phyloP scores from a whole-genome alignment of 1,139 yeast species.

The Saccharomycopsis hybrid region DNA sequence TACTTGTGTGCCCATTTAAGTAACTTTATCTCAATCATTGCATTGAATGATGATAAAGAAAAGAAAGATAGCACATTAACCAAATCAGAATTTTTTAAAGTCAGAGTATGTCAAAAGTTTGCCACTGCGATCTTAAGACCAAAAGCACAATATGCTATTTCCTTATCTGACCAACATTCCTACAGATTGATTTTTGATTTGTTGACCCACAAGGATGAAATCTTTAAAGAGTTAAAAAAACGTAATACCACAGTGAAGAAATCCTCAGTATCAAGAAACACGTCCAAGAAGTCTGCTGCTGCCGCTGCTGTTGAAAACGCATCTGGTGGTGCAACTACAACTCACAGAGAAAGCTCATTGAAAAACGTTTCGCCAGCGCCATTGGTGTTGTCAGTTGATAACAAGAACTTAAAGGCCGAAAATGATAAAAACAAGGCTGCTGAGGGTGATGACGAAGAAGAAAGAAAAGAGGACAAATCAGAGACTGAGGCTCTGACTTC shows the following conservation, averaged over 20 bases:
- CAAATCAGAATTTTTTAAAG: constrained; percentile 40
- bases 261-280: constrained; percentile 18
- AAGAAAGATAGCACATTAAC: constrained; percentile 18
- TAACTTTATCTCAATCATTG: constrained; percentile 54
- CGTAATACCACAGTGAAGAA: constrained; percentile 6
- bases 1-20: constrained; percentile 71
- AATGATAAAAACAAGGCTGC: not conserved
- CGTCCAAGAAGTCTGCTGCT: constrained; percentile 9
- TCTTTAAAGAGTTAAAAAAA: constrained; percentile 44
- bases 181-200: constrained; percentile 55
- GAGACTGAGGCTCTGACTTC: not conserved
- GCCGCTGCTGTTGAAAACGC: not conserved
- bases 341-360: not conserved
- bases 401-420: not conserved
- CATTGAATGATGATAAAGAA: constrained; percentile 28
- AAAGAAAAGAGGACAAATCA: not conserved
- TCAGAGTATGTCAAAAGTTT: constrained; percentile 55
- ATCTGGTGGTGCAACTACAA: not conserved
- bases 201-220: constrained; percentile 48
- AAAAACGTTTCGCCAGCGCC: constrained; percentile 1
- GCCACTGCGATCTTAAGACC: constrained; percentile 61
- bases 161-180: constrained; percentile 55
- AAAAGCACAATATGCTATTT: constrained; percentile 37
- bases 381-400: constrained; percentile 8
- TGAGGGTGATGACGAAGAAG: not conserved